Percentiles rank a stretch among this genome's conserved stretches.
phyloP scores from a whole-genome alignment of 2,329 filamentous ascomycete species.

The Diaporthe amygdali region DNA sequence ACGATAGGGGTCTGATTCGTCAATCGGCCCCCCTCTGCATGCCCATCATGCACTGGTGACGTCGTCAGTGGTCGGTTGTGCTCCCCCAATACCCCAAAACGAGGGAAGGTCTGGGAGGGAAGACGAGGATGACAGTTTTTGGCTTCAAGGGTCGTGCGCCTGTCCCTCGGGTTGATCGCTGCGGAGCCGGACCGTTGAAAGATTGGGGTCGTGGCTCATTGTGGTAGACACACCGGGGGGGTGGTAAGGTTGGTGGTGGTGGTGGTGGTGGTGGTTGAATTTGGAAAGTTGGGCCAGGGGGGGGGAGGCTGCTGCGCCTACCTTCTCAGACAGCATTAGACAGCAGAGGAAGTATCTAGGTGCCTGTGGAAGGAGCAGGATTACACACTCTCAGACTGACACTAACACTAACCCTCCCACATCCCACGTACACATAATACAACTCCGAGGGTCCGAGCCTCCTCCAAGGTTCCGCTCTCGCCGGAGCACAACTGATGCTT shows the following conservation, averaged over 20 bases:
- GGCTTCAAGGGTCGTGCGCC: background rate
- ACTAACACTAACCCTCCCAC: too few relatives aligned
- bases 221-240: background rate
- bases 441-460: background rate
- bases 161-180: background rate
- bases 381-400: too few relatives aligned
- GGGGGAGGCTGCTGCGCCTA: background rate
- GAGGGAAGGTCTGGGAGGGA: background rate
- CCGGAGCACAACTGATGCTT: background rate
- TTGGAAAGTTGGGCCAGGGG: too few relatives aligned
- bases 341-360: too few relatives aligned
- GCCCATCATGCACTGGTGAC: conserved; percentile 11
- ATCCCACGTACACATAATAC: too few relatives aligned
- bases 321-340: background rate
- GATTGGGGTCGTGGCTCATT: background rate
- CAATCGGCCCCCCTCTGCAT: background rate
- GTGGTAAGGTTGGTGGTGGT: background rate
- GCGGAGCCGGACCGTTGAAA: conserved; percentile 1
- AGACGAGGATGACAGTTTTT: background rate
- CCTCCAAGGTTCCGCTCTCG: conserved; percentile 7
- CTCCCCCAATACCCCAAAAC: background rate
- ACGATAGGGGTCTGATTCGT: conserved; percentile 6
- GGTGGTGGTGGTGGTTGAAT: too few relatives aligned
- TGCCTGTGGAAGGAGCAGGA: background rate
- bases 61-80: background rate